Evolutionary conservation across 495 filamentous ascomycete genomes (phyloP).

Genomic region (Lasiosphaeria miniovina): DNA sequence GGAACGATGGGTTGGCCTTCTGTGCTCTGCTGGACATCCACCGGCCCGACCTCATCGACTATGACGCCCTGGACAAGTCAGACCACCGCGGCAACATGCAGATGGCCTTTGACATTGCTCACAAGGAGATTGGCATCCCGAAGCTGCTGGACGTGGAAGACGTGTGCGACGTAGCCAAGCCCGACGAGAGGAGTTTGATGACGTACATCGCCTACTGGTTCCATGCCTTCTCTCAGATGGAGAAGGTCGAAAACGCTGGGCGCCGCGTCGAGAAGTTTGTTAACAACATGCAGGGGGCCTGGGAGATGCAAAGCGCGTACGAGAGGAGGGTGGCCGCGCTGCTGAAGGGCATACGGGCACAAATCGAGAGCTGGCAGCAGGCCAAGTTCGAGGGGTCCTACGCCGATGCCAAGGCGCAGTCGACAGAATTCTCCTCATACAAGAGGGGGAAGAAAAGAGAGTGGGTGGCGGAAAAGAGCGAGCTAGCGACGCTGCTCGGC

Average conservation of each 20-base stretch:
- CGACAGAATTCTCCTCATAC: constrained; percentile 74
- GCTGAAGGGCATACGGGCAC: constrained; percentile 67
- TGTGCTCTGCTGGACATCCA: constrained; percentile 96
- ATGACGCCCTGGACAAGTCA: constrained; percentile 85
- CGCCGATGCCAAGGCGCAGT: constrained; percentile 86
- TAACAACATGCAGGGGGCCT: constrained; percentile 97
- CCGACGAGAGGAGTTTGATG: constrained; percentile 95
- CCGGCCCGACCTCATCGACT: constrained; percentile 95
- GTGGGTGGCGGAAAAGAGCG: constrained; percentile 97
- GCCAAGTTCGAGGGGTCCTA: constrained; percentile 89
- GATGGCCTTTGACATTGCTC: constrained; percentile 91
- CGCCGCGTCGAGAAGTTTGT: constrained; percentile 97
- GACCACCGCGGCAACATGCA: constrained; percentile 98
- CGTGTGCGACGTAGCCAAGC: constrained; percentile 93
- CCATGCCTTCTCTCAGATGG: constrained; percentile 97
- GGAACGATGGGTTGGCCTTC: constrained; percentile 96
- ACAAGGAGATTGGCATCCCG: constrained; percentile 95
- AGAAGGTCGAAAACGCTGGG: constrained; percentile 95
- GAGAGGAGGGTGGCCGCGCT: constrained; percentile 83
- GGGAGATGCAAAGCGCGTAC: constrained; percentile 97
- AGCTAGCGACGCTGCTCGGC: constrained; percentile 86
- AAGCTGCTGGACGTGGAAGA: constrained; percentile 95
- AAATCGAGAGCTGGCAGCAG: constrained; percentile 70
- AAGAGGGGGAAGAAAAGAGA: constrained; percentile 84
- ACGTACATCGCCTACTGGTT: constrained; percentile 99